Percentiles rank a stretch among this genome's conserved stretches.
Evolutionary conservation across 1,284 basidiomycete species (phyloP).

Genomic region (Stygiomarasmius scandens): DNA sequence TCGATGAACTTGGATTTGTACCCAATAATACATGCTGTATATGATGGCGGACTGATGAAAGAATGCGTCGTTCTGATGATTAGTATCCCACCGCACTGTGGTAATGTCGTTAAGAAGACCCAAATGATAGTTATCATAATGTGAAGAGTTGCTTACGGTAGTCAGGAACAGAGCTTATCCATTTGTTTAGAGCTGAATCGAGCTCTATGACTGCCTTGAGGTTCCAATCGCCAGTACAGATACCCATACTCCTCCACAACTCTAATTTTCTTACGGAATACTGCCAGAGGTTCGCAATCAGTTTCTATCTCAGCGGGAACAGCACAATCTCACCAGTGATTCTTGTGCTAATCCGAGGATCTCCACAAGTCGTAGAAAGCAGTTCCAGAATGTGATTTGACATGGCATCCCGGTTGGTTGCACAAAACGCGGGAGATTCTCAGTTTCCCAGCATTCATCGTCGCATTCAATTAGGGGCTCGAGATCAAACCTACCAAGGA

Average conservation of each 20-base stretch:
- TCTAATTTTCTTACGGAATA: slow-evolving; percentile 35
- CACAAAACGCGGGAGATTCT: slow-evolving; percentile 29
- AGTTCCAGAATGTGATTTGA: slow-evolving; percentile 43
- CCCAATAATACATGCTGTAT: slow-evolving; percentile 30
- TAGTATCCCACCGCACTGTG: slow-evolving; percentile 56
- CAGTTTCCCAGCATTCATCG: slow-evolving; percentile 2
- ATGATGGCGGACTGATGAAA: slow-evolving; percentile 59
- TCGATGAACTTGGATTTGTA: slow-evolving; percentile 52
- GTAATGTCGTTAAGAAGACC: not conserved
- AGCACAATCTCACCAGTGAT: slow-evolving; percentile 34
- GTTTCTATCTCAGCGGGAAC: not conserved
- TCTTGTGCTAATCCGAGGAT: slow-evolving; percentile 49
- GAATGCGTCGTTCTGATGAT: slow-evolving; percentile 40
- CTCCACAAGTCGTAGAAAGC: slow-evolving; percentile 46
- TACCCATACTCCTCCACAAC: slow-evolving; percentile 29
- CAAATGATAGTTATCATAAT: not conserved
- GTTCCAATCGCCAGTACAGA: slow-evolving; percentile 38
- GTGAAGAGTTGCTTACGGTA: slow-evolving; percentile 11
- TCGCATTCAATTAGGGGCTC: slow-evolving; percentile 2
- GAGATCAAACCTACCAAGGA: slow-evolving; percentile 1
- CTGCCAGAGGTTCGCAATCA: slow-evolving; percentile 2
- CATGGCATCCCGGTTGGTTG: slow-evolving; percentile 38
- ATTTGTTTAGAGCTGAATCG: slow-evolving; percentile 57
- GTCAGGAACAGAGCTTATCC: slow-evolving; percentile 57
- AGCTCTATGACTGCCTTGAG: slow-evolving; percentile 53